Evolutionary conservation across 2,329 filamentous ascomycete species (phyloP).

Genomic region (Myriosclerotinia scirpicola): DNA sequence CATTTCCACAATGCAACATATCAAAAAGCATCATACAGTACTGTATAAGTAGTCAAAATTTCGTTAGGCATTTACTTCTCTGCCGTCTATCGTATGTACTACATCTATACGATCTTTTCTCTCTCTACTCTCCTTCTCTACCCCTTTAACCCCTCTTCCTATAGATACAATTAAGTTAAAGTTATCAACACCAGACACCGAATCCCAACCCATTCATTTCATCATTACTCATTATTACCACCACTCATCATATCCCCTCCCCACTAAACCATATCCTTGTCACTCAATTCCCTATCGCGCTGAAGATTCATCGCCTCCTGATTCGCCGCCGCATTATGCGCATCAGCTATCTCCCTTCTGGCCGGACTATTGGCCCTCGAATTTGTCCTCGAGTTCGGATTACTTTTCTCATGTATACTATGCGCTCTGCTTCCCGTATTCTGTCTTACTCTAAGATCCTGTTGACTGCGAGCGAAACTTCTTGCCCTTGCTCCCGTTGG

Average conservation of each 20-base stretch:
- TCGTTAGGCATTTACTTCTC: not conserved
- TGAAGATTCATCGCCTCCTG: not conserved
- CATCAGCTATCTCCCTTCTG: not conserved
- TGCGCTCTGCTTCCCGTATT: slow-evolving; percentile 28
- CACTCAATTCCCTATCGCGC: not conserved
- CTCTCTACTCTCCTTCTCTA: not conserved
- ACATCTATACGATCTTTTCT: not conserved
- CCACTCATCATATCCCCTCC: not conserved
- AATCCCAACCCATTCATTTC: not conserved
- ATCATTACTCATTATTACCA: slow-evolving; percentile 1
- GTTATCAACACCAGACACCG: slow-evolving; percentile 5
- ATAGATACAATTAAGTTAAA: slow-evolving; percentile 11
- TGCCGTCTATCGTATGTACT: not conserved
- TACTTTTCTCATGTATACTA: slow-evolving; percentile 11
- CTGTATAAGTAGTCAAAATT: no score
- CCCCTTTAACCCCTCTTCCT: not conserved
- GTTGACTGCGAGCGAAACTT: slow-evolving; percentile 31
- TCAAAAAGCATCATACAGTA: not conserved
- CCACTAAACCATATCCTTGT: slow-evolving; percentile 4
- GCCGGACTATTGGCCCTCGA: slow-evolving; percentile 22
- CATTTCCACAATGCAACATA: not conserved
- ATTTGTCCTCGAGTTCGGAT: slow-evolving; percentile 17
- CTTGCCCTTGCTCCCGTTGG: slow-evolving; percentile 29
- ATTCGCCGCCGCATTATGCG: not conserved
- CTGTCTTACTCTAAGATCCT: slow-evolving; percentile 34